Percentiles rank a stretch among this genome's conserved stretches.
Evolutionary conservation across 208 protist species (phyloP).

Genomic region (Trypanosoma theileri): DNA sequence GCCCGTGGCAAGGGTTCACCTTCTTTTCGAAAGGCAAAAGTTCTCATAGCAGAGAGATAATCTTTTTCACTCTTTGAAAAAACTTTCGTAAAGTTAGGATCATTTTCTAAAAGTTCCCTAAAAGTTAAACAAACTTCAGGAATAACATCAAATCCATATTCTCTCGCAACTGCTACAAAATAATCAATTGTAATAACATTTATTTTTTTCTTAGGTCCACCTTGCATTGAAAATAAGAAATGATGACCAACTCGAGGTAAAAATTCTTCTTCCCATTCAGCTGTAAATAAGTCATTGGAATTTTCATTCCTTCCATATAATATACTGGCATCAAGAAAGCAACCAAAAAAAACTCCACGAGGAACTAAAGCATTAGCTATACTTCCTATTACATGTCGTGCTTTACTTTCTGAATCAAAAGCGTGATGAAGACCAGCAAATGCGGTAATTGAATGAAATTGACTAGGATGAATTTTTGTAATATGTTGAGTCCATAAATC

Average conservation of each 20-base stretch:
- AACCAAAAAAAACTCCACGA: slow-evolving; percentile 71
- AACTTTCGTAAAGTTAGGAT: slow-evolving; percentile 73
- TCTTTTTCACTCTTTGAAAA: slow-evolving; percentile 74
- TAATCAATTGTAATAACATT: slow-evolving; percentile 86
- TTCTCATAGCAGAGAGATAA: slow-evolving; percentile 64
- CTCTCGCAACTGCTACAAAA: slow-evolving; percentile 63
- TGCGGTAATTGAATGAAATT: slow-evolving; percentile 82
- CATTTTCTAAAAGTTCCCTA: slow-evolving; percentile 69
- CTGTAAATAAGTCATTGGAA: slow-evolving; percentile 60
- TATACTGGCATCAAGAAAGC: slow-evolving; percentile 64
- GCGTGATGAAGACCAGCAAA: slow-evolving; percentile 80
- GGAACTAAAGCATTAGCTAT: slow-evolving; percentile 84
- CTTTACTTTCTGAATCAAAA: slow-evolving; percentile 61
- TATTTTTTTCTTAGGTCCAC: slow-evolving; percentile 42
- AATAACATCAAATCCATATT: slow-evolving; percentile 66
- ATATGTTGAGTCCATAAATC: slow-evolving; percentile 79
- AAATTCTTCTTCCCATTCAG: slow-evolving; percentile 61
- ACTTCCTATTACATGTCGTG: slow-evolving; percentile 65
- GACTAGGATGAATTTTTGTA: slow-evolving; percentile 70
- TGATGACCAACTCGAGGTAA: slow-evolving; percentile 69
- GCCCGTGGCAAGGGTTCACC: slow-evolving; percentile 38
- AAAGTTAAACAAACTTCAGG: slow-evolving; percentile 75
- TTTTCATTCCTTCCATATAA: slow-evolving; percentile 59
- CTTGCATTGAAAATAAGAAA: slow-evolving; percentile 58
- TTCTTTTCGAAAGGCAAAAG: slow-evolving; percentile 82